Percentiles rank a stretch among this genome's conserved stretches.
These are phyloP conservation scores for Ophiostoma sp. DNA, from an alignment of 2,329 filamentous ascomycete species.

Conservation along the genomic window DNA sequence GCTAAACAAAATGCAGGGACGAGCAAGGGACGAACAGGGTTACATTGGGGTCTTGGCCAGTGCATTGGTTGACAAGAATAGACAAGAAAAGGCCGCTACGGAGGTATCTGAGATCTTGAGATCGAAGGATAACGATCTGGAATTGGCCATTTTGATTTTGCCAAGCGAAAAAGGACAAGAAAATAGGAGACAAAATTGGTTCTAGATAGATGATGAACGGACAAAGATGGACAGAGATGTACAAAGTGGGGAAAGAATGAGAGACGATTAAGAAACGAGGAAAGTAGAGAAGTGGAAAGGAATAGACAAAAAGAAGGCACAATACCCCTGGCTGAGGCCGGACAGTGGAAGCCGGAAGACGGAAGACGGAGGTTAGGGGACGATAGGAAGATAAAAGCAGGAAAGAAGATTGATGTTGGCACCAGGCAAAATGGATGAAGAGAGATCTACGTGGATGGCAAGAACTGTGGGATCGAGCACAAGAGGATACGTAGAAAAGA, in stretches of 20 bases:
- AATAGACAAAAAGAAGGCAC: not conserved
- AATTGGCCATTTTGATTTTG: not conserved
- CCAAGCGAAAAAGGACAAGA: not conserved
- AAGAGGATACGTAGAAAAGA: not conserved
- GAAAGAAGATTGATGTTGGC: not conserved
- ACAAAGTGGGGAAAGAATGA: not conserved
- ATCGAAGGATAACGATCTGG: not conserved
- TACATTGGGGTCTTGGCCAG: not conserved
- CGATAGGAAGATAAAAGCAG: not conserved
- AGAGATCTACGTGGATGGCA: not conserved
- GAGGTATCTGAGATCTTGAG: not conserved
- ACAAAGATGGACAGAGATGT: not conserved
- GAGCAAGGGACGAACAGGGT: not conserved
- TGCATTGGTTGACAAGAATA: not conserved
- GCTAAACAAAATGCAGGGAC: not conserved
- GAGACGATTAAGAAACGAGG: not conserved
- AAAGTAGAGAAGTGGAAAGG: not conserved
- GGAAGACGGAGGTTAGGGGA: conserved; percentile 1
- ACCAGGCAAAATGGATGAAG: conserved; percentile 13
- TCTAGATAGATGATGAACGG: conserved; percentile 10
- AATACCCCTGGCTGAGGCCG: conserved; percentile 8
- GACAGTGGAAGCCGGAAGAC: conserved; percentile 12
- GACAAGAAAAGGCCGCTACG: not conserved
- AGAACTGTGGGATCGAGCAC: not conserved
- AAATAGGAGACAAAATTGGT: not conserved